These are phyloP conservation scores for Circinella minor DNA, from an alignment of 371 early-diverging fungal species.

Conservation along the genomic window DNA sequence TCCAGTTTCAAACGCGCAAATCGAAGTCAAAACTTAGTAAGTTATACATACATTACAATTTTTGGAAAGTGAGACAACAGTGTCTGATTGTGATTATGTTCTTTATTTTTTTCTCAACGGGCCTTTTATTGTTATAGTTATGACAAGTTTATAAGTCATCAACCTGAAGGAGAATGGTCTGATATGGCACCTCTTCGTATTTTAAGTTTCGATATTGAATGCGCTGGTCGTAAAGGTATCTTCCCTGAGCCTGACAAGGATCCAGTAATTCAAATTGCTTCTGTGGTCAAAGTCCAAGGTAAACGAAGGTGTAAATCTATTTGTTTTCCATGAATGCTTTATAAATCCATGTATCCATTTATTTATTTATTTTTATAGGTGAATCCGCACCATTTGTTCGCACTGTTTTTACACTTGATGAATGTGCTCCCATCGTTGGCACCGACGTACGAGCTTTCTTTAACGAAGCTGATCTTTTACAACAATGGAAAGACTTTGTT, in stretches of 20 bases:
- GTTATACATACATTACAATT: background rate
- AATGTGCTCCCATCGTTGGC: constrained; percentile 94
- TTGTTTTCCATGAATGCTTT: too few relatives aligned
- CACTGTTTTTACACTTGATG: constrained; percentile 92
- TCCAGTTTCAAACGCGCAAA: constrained; percentile 74
- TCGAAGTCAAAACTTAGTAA: constrained; percentile 80
- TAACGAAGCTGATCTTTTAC: constrained; percentile 85
- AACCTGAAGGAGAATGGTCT: constrained; percentile 92
- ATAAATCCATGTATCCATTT: background rate
- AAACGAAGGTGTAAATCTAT: background rate
- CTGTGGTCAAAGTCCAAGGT: constrained; percentile 91
- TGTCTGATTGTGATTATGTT: background rate
- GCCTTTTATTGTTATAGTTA: constrained; percentile 39
- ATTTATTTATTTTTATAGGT: constrained; percentile 42
- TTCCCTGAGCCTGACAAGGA: constrained; percentile 96
- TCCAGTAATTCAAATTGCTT: constrained; percentile 99
- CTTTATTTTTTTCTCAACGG: background rate
- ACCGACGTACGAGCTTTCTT: constrained; percentile 87
- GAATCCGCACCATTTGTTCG: constrained; percentile 86
- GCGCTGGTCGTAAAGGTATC: constrained; percentile 94
- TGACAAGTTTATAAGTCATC: constrained; percentile 82
- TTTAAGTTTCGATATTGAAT: constrained; percentile 99
- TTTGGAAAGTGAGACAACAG: background rate
- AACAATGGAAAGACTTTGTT: constrained; percentile 91
- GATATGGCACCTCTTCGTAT: constrained; percentile 96